Evolutionary conservation across 139 green algal species (phyloP).

Genomic region (Chlamydomonas applanata): DNA sequence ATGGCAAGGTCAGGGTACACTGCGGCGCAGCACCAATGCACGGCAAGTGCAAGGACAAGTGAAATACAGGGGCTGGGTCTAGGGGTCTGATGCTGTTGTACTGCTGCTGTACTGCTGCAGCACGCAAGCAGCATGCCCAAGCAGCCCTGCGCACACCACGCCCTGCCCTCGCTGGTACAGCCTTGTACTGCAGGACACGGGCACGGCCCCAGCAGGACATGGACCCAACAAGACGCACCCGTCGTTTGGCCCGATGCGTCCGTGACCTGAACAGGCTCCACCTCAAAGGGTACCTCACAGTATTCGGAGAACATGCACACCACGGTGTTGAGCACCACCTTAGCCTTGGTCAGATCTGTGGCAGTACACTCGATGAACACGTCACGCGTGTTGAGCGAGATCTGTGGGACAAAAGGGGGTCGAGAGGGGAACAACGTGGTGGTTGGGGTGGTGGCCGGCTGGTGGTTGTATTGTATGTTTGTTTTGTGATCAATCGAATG

Average conservation of each 20-base stretch:
- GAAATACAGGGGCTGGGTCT: no score
- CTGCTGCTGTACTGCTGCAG: no score
- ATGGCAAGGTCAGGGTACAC: not conserved
- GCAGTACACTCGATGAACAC: constrained; percentile 99
- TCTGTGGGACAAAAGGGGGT: constrained; percentile 44
- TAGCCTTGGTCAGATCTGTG: constrained; percentile 96
- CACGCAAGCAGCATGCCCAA: not conserved
- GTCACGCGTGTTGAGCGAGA: constrained; percentile 85
- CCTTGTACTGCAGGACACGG: not conserved
- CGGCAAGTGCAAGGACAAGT: no score
- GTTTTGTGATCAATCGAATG: no score
- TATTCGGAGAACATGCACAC: constrained; percentile 96
- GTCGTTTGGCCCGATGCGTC: constrained; percentile 66
- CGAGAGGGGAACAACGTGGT: no score
- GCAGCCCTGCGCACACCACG: no score
- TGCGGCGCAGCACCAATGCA: no score
- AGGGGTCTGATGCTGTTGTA: no score
- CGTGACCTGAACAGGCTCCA: constrained; percentile 95
- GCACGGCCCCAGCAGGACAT: not conserved
- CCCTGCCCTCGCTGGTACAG: not conserved
- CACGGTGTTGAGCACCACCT: constrained; percentile 70
- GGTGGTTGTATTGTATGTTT: no score
- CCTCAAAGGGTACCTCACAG: constrained; percentile 78
- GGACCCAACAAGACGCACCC: constrained; percentile 11
- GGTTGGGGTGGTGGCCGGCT: no score